phyloP scores from a whole-genome alignment of 2,329 filamentous ascomycete species.

The Cadophora luteo-olivacea region DNA sequence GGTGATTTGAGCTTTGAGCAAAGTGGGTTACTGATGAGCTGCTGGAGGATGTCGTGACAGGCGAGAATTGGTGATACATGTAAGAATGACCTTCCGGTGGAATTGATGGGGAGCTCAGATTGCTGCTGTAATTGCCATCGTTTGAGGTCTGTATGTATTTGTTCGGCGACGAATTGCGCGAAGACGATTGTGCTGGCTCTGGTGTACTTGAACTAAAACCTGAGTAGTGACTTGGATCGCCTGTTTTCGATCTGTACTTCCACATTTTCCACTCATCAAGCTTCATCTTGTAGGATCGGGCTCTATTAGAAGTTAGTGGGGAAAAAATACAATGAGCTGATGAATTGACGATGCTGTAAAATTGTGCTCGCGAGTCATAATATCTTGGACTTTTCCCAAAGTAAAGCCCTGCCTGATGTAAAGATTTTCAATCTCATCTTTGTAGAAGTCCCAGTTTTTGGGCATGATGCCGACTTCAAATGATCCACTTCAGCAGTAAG shows the following conservation, averaged over 20 bases:
- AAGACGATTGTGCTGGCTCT: background rate
- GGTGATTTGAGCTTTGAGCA: background rate
- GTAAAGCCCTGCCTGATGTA: slow-evolving; percentile 27
- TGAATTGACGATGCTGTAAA: slow-evolving; percentile 29
- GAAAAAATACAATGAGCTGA: background rate
- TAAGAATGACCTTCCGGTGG: background rate
- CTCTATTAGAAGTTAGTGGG: slow-evolving; percentile 3
- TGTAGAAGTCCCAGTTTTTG: slow-evolving; percentile 28
- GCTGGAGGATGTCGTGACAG: slow-evolving; percentile 9
- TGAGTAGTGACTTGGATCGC: background rate
- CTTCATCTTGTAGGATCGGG: slow-evolving; percentile 31
- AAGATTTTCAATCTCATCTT: slow-evolving; percentile 27
- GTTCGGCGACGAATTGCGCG: background rate
- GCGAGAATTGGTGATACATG: background rate
- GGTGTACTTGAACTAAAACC: background rate
- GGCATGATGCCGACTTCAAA: background rate
- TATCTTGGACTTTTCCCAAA: slow-evolving; percentile 27
- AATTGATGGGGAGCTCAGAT: background rate
- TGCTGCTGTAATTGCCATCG: background rate
- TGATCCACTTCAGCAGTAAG: background rate
- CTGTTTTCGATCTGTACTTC: slow-evolving; percentile 27
- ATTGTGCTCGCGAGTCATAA: slow-evolving; percentile 21
- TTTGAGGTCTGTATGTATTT: background rate
- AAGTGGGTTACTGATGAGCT: slow-evolving; percentile 1
- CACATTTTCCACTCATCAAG: slow-evolving; percentile 32